A percentile compares a stretch with the other conserved stretches of the same genome.
Evolutionary conservation across 1,284 basidiomycete genomes (phyloP).

Genomic region (Termitomyces sp.): DNA sequence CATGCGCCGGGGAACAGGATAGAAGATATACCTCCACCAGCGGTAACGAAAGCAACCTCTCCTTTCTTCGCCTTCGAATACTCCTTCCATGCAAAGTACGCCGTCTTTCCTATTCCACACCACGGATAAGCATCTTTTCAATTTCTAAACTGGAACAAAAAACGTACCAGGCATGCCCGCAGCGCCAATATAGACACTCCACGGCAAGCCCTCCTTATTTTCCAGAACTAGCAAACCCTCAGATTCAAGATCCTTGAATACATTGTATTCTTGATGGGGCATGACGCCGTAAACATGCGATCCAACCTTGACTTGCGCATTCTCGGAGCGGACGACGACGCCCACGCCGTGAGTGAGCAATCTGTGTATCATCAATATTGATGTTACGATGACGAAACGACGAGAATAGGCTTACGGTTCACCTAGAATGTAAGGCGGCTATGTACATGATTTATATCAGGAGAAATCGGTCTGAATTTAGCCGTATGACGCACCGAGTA

Average conservation of each 20-base stretch:
- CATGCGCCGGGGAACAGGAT: no score
- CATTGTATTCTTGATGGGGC: conserved; percentile 13
- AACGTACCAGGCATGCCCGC: conserved; percentile 38
- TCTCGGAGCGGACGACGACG: conserved; percentile 20
- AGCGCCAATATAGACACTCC: conserved; percentile 43
- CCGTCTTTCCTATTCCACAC: conserved; percentile 30
- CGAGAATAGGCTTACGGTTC: conserved; percentile 32
- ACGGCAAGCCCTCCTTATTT: conserved; percentile 38
- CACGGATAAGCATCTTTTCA: background rate
- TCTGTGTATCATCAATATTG: background rate
- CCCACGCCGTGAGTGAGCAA: conserved; percentile 17
- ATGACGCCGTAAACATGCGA: conserved; percentile 19
- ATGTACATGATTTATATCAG: conserved; percentile 7
- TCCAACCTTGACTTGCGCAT: conserved; percentile 11
- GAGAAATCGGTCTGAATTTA: background rate
- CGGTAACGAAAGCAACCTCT: conserved; percentile 54
- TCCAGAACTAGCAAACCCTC: conserved; percentile 22
- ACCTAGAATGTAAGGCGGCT: conserved; percentile 30
- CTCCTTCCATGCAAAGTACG: conserved; percentile 38
- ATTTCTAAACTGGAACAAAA: no score
- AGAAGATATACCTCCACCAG: conserved; percentile 38
- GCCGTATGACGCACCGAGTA: conserved; percentile 13
- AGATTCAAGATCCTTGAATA: background rate
- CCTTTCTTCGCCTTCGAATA: conserved; percentile 36
- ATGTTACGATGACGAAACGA: background rate